phyloP scores from a whole-genome alignment of 2,329 filamentous ascomycete genomes.

The Penicillium sp. region DNA sequence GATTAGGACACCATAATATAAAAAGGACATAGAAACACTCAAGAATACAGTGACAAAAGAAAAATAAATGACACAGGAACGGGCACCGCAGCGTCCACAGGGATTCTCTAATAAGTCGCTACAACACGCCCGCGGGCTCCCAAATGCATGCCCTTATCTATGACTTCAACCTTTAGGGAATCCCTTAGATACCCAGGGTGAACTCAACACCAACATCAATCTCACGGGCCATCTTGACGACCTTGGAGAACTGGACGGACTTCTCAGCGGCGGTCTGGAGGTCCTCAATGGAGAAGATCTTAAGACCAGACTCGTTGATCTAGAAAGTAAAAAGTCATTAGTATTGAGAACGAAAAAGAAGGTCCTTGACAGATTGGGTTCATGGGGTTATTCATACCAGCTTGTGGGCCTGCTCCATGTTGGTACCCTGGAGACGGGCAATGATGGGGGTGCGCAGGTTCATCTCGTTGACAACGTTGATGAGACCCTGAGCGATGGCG shows the following conservation, averaged over 20 bases:
- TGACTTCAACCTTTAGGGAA: neutral
- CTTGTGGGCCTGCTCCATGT: constrained; percentile 92
- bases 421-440: constrained; percentile 95
- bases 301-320: constrained; percentile 96
- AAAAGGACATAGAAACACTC: constrained; percentile 24
- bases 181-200: constrained; percentile 79
- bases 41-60: constrained; percentile 31
- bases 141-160: constrained; percentile 16
- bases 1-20: constrained; percentile 27
- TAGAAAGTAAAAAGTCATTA: constrained; percentile 24
- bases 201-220: constrained; percentile 98
- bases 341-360: constrained; percentile 1
- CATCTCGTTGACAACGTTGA: constrained; percentile 91
- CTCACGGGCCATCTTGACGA: constrained; percentile 97
- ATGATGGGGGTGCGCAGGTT: constrained; percentile 97
- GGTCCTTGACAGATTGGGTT: neutral
- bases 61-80: constrained; percentile 30
- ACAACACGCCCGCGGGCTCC: constrained; percentile 6
- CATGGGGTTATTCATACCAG: constrained; percentile 48
- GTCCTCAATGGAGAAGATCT: constrained; percentile 99
- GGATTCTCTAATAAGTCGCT: constrained; percentile 16
- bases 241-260: constrained; percentile 97
- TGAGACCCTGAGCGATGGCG: constrained; percentile 92
- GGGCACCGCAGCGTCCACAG: constrained; percentile 13
- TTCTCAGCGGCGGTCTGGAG: constrained; percentile 96